Evolutionary conservation across 768 basidiomycete species (phyloP), one percentile per base, ranked within the genome.

Genomic region (Tricholoma bakamatsutake): DNA sequence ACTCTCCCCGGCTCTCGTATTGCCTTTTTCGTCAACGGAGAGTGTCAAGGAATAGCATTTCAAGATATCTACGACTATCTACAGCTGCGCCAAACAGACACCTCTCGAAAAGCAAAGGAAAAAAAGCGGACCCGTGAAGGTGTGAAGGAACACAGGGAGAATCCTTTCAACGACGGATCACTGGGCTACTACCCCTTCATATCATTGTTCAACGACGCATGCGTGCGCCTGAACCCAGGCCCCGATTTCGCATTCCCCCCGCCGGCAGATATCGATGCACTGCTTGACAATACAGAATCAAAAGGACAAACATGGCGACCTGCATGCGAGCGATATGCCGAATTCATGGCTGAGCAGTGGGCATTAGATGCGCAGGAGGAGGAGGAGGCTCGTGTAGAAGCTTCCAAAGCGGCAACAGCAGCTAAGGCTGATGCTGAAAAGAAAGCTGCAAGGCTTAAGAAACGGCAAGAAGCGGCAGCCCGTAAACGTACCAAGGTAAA

Each of bases 181-280:
- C 73, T 97, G 5, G 97, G 97, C 1, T 99, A 99, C 71, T 98
- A 93, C 67, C 93, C 96, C 0, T 87, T 98, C 73, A 82, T 97
- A 60, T 96, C 93, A 4, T 76, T 96, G 35, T 99, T 93, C 75
- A 95, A 94, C 64, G 87, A 88, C 57, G 96, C 92, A 0, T 82
- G 83, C 56, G 88, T 94, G 11, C 79, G 69, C 47, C 77, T 96
- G 55, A 98, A 99, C 66, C 83, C 94, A 15, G 97, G 97, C 0
- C 97, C 97, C 0, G 68, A 86, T 57, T 98, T 95, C 63, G 80
- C 82, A 7, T 90, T 79, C 62, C 81, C 89, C 1, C 94, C 93
- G 2, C 90, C 90, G 1, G 70, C 77, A 7, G 87, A 94, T 60
- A 80, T 94, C 61, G 91, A 93, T 57, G 76, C 79, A 3, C 62